phyloP scores from a whole-genome alignment of 306 rosid genomes.

The Pterocarpus santalinus region DNA sequence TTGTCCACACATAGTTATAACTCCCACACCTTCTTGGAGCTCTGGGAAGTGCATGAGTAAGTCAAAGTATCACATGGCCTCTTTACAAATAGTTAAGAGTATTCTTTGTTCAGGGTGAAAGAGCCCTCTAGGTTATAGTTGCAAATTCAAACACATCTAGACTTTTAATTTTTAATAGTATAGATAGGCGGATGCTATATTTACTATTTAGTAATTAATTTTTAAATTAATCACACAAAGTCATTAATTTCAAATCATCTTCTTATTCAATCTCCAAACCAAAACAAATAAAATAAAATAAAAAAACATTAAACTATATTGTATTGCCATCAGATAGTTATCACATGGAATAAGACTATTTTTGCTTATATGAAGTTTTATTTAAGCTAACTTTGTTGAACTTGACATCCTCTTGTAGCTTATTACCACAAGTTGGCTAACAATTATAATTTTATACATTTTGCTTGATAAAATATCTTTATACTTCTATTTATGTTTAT shows the following conservation, averaged over 20 bases:
- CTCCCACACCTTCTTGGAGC: not conserved
- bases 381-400: not conserved
- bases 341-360: not conserved
- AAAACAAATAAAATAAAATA: too few relatives aligned
- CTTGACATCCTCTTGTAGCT: too few relatives aligned
- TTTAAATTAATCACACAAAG: too few relatives aligned
- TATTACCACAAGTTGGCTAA: not conserved
- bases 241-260: not conserved
- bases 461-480: not conserved
- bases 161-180: too few relatives aligned
- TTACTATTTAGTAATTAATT: too few relatives aligned
- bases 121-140: too few relatives aligned
- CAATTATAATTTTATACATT: not conserved
- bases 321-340: not conserved
- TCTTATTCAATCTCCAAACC: not conserved
- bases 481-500: too few relatives aligned
- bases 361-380: not conserved
- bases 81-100: too few relatives aligned
- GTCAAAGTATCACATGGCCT: not conserved
- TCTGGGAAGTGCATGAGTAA: not conserved
- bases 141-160: too few relatives aligned
- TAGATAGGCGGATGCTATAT: too few relatives aligned
- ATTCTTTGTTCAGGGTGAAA: too few relatives aligned
- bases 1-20: too few relatives aligned
- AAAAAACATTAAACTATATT: not conserved